phyloP scores from a whole-genome alignment of 73 alveolate genomes.

The Paramecium caudatum region DNA sequence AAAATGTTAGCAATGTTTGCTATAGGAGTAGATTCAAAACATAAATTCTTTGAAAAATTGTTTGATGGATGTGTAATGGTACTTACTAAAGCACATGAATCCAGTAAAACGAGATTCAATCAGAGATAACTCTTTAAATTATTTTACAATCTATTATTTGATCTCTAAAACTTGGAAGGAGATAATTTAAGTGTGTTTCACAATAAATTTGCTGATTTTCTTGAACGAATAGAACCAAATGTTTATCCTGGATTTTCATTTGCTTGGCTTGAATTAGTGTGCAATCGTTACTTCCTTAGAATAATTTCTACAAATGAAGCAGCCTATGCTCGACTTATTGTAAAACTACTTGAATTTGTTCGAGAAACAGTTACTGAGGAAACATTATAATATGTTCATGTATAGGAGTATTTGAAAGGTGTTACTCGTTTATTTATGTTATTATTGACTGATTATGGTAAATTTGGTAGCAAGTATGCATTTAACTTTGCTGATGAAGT shows the following conservation, averaged over 20 bases:
- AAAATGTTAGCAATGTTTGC: conserved; percentile 79
- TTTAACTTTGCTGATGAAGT: conserved; percentile 56
- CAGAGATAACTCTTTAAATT: conserved; percentile 92
- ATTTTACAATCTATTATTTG: conserved; percentile 82
- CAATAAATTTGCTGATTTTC: conserved; percentile 87
- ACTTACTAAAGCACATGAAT: conserved; percentile 88
- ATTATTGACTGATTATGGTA: conserved; percentile 1
- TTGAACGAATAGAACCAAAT: conserved; percentile 90
- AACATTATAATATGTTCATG: neutral
- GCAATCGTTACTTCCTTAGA: conserved; percentile 87
- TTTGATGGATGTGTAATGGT: conserved; percentile 86
- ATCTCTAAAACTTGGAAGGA: conserved; percentile 79
- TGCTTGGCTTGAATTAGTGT: conserved; percentile 97
- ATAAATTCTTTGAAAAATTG: conserved; percentile 85
- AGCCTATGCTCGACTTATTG: neutral
- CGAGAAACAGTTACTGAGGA: conserved; percentile 59
- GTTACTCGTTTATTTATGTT: neutral
- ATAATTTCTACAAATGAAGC: neutral
- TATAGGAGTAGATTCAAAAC: conserved; percentile 72
- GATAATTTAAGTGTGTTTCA: conserved; percentile 64
- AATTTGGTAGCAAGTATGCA: conserved; percentile 2
- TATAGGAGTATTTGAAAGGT: conserved; percentile 39
- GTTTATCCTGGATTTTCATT: conserved; percentile 96
- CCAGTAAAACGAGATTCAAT: conserved; percentile 86
- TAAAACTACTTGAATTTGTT: conserved; percentile 52